Evolutionary conservation across 2,329 filamentous ascomycete species (phyloP).

Genomic region (Capronia coronata): DNA sequence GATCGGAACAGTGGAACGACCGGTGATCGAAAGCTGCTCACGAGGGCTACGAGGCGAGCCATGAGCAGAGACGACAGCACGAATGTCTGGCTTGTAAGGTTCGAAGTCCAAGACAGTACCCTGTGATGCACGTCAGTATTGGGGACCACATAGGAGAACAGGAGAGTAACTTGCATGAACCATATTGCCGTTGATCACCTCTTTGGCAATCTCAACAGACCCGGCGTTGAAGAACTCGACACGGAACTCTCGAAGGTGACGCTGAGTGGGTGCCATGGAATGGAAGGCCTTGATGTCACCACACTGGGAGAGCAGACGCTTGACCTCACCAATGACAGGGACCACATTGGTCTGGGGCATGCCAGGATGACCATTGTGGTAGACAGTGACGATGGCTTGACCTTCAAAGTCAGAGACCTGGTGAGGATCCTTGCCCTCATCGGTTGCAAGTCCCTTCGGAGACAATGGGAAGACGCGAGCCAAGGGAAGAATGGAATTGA

Average conservation of each 20-base stretch:
- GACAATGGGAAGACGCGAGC: slow-evolving; percentile 47
- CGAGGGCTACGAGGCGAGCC: not conserved
- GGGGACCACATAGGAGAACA: not conserved
- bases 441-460: slow-evolving; percentile 40
- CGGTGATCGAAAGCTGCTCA: slow-evolving; percentile 33
- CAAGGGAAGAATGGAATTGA: slow-evolving; percentile 39
- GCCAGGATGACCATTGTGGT: slow-evolving; percentile 31
- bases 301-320: slow-evolving; percentile 35
- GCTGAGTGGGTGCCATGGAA: slow-evolving; percentile 29
- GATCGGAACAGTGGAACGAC: slow-evolving; percentile 37
- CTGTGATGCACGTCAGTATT: slow-evolving; percentile 21
- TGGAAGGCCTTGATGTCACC: slow-evolving; percentile 37
- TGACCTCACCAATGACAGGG: slow-evolving; percentile 45
- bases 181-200: slow-evolving; percentile 33
- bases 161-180: slow-evolving; percentile 8
- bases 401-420: slow-evolving; percentile 47
- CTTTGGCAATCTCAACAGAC: slow-evolving; percentile 34
- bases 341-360: slow-evolving; percentile 7
- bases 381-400: slow-evolving; percentile 49
- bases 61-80: slow-evolving; percentile 9
- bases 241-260: slow-evolving; percentile 34
- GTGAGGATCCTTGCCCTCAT: slow-evolving; percentile 28
- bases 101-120: slow-evolving; percentile 31
- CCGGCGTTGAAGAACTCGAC: slow-evolving; percentile 38
- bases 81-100: slow-evolving; percentile 17